Base-by-base conservation (phyloP, 2,329 filamentous ascomycete genomes). In the Colletotrichum spaethianum region DNA sequence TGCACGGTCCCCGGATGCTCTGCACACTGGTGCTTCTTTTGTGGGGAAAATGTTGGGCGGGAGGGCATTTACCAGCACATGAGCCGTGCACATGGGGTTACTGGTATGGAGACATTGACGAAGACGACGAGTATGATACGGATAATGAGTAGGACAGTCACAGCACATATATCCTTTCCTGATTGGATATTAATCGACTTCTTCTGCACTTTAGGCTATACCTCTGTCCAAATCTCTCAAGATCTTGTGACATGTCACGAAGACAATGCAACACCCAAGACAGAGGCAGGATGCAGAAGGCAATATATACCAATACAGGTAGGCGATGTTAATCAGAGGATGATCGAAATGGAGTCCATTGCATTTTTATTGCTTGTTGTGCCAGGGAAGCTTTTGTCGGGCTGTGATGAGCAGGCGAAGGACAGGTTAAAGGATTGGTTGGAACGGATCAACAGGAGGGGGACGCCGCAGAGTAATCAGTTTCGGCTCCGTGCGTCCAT, bases 281-380 rank as follows among this genome's bases (percentile, higher is more conserved):
- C n/a, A n/a, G n/a, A n/a, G n/a, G n/a, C n/a, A n/a, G n/a, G n/a
- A n/a, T n/a, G n/a, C n/a, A n/a, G n/a, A n/a, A n/a, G n/a, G n/a
- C n/a, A n/a, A n/a, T n/a, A n/a, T n/a, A n/a, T n/a, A n/a, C n/a
- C n/a, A n/a, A n/a, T n/a, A n/a, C n/a, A n/a, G n/a, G n/a, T 86
- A 0, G 76, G 77, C 1, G 74, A 83, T 18, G 76, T 79, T 6
- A 83, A 86, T 72, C 84, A 86, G 74, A 75, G 84, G 6, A 86
- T 86, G 84, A 84, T 86, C 2, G 84, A 86, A 74, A 82, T 83
- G 77, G 84, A 86, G 72, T 82, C 83, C 31, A 81, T 86, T 20
- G 81, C 83, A 1, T 85, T 82, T 73, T 82, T 83, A 1, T 76
- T 86, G 14, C 77, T 86, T 9, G 74, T 78, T 6, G 81, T 82